Base-by-base conservation (phyloP, 2,329 filamentous ascomycete species). In the Ceratocystis eucalypticola region DNA sequence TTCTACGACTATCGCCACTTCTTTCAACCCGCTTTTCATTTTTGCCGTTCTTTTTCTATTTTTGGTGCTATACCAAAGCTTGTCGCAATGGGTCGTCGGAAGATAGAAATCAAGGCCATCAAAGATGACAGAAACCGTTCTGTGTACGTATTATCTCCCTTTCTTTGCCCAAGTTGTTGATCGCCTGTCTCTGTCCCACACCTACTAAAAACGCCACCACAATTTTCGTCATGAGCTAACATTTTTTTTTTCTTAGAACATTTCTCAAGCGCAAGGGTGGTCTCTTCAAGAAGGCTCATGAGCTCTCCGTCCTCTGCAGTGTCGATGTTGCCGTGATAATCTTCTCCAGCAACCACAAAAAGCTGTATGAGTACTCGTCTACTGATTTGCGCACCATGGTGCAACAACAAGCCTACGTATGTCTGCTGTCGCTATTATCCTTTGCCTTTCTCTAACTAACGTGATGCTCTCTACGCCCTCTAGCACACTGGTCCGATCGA, bases 81-180 rank as follows among this genome's bases (percentile, higher is more conserved):
- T 55, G 48, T 48, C 62, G 44, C 64, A 65, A 99, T 99, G 94
- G 94, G 94, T 76, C 88, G 94, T 77, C 87, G 94, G 83, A 99
- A 99, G 85, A 99, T 99, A 75, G 94, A 97, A 81, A 97, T 99
- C 82, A 96, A 96, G 80, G 91, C 93, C 72, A 97, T 97, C 82
- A 96, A 96, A 79, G 92, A 96, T 85, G 92, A 96, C 78, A 86
- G 92, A 73, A 96, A 96, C 75, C 91, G 92, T 75, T 96, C 92
- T 73, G 92, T 96, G 92, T 96, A 91, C 77, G 90, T 81, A 67
- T 57, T 41, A 64, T 61, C 57, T 37, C 41, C 25, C 55, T 30
- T 44, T 61, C 6, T 15, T 45, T 12, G 37, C 4, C 37, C 12
- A 41, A 15, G 37, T 61, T 64, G 63, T 25, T 63, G 8, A 53